Evolutionary conservation across 768 basidiomycete genomes (phyloP).

Genomic region (Pisolithus marmoratus): DNA sequence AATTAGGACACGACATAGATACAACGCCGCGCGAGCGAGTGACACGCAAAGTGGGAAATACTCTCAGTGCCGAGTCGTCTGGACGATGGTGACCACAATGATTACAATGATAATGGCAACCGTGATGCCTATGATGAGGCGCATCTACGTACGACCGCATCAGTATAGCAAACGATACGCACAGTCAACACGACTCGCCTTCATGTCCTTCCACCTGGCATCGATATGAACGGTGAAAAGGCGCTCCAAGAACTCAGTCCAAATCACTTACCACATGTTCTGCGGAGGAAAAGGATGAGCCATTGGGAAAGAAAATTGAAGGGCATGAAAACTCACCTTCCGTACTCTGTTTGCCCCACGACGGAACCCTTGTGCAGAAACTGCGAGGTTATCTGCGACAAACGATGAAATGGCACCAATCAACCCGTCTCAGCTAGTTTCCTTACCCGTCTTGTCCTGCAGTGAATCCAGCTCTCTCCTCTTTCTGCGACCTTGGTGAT

Average conservation of each 20-base stretch:
- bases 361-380: constrained; percentile 98
- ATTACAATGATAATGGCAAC: constrained; percentile 89
- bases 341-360: constrained; percentile 95
- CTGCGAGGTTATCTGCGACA: constrained; percentile 82
- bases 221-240: constrained; percentile 6
- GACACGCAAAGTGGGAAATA: constrained; percentile 8
- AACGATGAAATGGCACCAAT: not conserved
- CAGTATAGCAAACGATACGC: constrained; percentile 2
- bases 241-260: not conserved
- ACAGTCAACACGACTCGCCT: constrained; percentile 45
- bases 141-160: constrained; percentile 60
- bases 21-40: constrained; percentile 32
- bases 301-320: not conserved
- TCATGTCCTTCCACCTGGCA: constrained; percentile 95
- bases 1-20: constrained; percentile 38
- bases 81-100: constrained; percentile 93
- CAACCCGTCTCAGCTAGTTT: not conserved
- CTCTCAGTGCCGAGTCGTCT: constrained; percentile 58
- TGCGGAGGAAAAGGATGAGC: constrained; percentile 25
- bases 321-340: constrained; percentile 60
- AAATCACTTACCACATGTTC: constrained; percentile 82
- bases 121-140: constrained; percentile 90
- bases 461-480: constrained; percentile 91
- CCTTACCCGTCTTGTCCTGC: constrained; percentile 96
- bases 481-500: constrained; percentile 94